A percentile compares a stretch with the other conserved stretches of the same genome.
These are phyloP conservation scores for Ascochyta pisi DNA, from an alignment of 2,329 filamentous ascomycete genomes.

Conservation along the genomic window DNA sequence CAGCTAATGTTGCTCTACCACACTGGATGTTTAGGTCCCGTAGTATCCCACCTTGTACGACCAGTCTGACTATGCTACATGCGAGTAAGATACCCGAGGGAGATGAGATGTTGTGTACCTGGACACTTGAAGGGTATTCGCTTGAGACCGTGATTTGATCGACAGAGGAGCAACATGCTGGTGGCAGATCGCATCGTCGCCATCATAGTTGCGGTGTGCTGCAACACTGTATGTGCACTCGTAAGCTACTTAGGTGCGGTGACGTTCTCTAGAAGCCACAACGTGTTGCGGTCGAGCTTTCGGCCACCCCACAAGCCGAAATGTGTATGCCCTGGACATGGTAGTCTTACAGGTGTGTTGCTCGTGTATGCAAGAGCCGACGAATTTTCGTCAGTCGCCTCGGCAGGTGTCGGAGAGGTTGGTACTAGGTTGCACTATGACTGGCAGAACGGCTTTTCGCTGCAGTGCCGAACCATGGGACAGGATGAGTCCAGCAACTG, in stretches of 20 bases:
- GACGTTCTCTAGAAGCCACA: conserved; percentile 5
- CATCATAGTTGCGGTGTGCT: conserved; percentile 1
- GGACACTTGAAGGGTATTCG: background rate
- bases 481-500: conserved; percentile 8
- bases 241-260: conserved; percentile 5
- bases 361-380: conserved; percentile 12
- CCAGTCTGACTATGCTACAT: conserved; percentile 84
- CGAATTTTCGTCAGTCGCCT: background rate
- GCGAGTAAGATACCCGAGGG: conserved; percentile 56
- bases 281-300: conserved; percentile 10
- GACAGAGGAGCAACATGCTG: conserved; percentile 11
- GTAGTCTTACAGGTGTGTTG: conserved; percentile 11
- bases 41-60: conserved; percentile 50
- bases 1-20: conserved; percentile 84
- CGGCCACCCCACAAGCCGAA: conserved; percentile 10
- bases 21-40: conserved; percentile 65
- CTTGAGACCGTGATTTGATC: conserved; percentile 4
- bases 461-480: conserved; percentile 20
- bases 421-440: conserved; percentile 13
- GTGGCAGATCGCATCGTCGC: conserved; percentile 9
- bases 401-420: conserved; percentile 8
- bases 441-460: conserved; percentile 12
- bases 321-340: background rate
- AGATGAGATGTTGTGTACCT: background rate
- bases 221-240: background rate